phyloP scores from a whole-genome alignment of 331 rosid species.

The Dryas integrifolia region DNA sequence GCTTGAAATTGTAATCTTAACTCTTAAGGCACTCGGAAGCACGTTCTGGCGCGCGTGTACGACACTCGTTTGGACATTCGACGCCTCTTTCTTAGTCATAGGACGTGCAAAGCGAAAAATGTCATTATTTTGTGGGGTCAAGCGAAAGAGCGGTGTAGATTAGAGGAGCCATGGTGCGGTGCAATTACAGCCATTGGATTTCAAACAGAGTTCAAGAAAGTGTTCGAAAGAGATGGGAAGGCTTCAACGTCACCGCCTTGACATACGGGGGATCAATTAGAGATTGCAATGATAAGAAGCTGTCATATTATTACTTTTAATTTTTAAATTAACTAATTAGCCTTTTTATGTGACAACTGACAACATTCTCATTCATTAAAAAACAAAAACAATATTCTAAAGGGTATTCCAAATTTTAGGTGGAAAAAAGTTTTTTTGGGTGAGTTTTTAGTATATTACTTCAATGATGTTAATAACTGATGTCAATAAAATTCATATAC shows the following conservation, averaged over 20 bases:
- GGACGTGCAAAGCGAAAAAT: slow-evolving; percentile 8
- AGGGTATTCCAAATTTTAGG: no score
- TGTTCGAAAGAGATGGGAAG: not conserved
- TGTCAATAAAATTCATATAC: no score
- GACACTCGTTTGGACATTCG: not conserved
- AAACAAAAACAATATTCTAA: no score
- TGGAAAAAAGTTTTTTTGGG: no score
- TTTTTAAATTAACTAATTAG: not conserved
- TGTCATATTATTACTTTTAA: no score
- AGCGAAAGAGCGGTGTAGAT: not conserved
- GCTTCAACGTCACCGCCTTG: slow-evolving; percentile 11
- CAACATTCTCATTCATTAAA: no score
- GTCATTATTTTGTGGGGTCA: not conserved
- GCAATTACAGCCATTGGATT: slow-evolving; percentile 15
- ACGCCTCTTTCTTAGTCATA: not conserved
- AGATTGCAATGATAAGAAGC: not conserved
- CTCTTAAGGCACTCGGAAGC: not conserved
- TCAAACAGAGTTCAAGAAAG: not conserved
- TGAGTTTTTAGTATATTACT: no score
- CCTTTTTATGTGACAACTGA: not conserved
- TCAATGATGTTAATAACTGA: no score
- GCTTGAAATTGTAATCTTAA: not conserved
- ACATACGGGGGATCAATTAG: slow-evolving; percentile 10
- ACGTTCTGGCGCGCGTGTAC: slow-evolving; percentile 15
- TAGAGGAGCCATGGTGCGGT: not conserved